A percentile compares a stretch with the other conserved stretches of the same genome.
phyloP scores from a whole-genome alignment of 495 filamentous ascomycete genomes.

The Elasticomyces elasticus region DNA sequence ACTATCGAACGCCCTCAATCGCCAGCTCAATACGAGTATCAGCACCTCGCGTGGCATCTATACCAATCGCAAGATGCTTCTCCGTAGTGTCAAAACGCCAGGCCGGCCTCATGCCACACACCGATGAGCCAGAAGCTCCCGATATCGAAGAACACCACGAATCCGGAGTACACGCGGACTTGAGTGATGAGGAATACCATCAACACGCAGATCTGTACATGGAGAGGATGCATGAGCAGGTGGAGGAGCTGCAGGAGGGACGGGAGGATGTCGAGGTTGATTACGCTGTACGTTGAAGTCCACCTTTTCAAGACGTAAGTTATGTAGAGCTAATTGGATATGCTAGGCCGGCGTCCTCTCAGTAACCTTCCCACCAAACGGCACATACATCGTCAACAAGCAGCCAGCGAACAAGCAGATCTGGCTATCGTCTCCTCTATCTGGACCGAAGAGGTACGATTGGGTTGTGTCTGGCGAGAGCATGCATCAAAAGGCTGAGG shows the following conservation, averaged over 20 bases:
- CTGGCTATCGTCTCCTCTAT: slow-evolving; percentile 85
- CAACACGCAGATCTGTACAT: slow-evolving; percentile 60
- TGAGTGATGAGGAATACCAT: slow-evolving; percentile 61
- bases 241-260: slow-evolving; percentile 49
- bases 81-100: not conserved
- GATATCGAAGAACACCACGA: slow-evolving; percentile 15
- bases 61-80: not conserved
- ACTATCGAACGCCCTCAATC: not conserved
- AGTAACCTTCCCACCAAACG: slow-evolving; percentile 49
- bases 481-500: slow-evolving; percentile 65
- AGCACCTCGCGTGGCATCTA: not conserved
- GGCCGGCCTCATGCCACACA: slow-evolving; percentile 30
- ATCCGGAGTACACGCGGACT: slow-evolving; percentile 47
- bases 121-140: slow-evolving; percentile 27
- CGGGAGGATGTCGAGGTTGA: slow-evolving; percentile 60
- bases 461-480: slow-evolving; percentile 63
- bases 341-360: slow-evolving; percentile 73
- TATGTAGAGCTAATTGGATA: not conserved
- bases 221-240: slow-evolving; percentile 49
- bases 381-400: slow-evolving; percentile 91
- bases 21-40: not conserved
- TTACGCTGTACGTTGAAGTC: slow-evolving; percentile 38
- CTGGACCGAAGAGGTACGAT: slow-evolving; percentile 89
- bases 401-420: slow-evolving; percentile 96
- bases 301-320: not conserved